A percentile compares a stretch with the other conserved stretches of the same genome.
Evolutionary conservation across 2,329 filamentous ascomycete genomes (phyloP).

Genomic region (Fusarium palustre): DNA sequence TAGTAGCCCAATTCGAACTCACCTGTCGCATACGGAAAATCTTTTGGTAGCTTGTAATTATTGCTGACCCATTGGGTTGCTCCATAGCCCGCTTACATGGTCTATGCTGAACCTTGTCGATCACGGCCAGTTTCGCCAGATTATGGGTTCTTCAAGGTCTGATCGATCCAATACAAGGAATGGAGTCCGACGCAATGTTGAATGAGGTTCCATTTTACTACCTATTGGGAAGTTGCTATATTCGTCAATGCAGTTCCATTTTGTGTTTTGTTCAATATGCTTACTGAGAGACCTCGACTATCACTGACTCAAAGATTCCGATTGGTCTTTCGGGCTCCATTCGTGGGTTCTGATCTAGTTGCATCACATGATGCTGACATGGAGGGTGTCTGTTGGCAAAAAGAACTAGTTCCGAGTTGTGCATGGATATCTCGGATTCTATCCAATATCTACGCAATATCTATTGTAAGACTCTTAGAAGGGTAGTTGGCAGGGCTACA

Average conservation of each 20-base stretch:
- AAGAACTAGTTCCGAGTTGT: too few relatives aligned
- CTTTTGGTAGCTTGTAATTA: not conserved
- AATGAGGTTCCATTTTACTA: not conserved
- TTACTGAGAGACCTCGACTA: not conserved
- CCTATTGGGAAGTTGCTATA: not conserved
- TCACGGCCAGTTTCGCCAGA: not conserved
- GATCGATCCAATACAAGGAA: not conserved
- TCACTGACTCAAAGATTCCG: too few relatives aligned
- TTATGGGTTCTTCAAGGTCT: not conserved
- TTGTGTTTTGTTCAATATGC: not conserved
- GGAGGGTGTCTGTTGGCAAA: not conserved
- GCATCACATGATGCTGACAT: not conserved
- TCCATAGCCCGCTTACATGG: not conserved
- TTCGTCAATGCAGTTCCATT: rapidly evolving
- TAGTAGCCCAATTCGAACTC: too few relatives aligned
- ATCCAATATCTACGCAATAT: too few relatives aligned
- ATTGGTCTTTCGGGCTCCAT: not conserved
- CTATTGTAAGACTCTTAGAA: too few relatives aligned
- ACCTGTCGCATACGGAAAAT: not conserved
- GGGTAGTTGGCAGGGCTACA: too few relatives aligned
- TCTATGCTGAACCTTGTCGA: not conserved
- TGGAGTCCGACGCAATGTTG: too few relatives aligned
- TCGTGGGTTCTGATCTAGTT: not conserved
- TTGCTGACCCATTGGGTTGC: not conserved
- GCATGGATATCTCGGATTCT: too few relatives aligned